phyloP scores from a whole-genome alignment of 2,329 filamentous ascomycete species.

The Aspergillus versicolor region DNA sequence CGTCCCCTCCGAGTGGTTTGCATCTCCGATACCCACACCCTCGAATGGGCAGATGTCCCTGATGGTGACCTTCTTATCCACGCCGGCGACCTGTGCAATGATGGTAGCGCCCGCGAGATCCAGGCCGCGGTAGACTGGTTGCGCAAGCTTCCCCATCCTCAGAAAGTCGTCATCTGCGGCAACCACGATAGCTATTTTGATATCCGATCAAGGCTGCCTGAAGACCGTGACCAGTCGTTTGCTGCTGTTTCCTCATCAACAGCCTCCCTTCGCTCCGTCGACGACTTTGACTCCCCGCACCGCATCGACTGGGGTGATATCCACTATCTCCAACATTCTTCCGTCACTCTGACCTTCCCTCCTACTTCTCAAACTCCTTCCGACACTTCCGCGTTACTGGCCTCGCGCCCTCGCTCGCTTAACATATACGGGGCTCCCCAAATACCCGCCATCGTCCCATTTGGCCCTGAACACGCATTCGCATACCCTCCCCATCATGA shows the following conservation, averaged over 20 bases:
- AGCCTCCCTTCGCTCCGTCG: conserved; percentile 38
- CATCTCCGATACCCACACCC: conserved; percentile 83
- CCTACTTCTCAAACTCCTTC: conserved; percentile 36
- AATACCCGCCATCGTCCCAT: conserved; percentile 66
- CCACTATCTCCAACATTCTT: conserved; percentile 72
- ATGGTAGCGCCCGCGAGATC: conserved; percentile 69
- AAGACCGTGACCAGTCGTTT: conserved; percentile 49
- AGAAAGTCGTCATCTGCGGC: conserved; percentile 81
- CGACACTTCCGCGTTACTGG: conserved; percentile 39
- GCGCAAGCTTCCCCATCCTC: conserved; percentile 65
- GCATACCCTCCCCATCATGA: conserved; percentile 67
- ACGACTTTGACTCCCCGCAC: conserved; percentile 45
- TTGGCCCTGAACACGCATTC: conserved; percentile 71
- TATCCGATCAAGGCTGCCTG: conserved; percentile 56
- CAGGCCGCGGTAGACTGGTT: conserved; percentile 87
- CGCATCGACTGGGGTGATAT: conserved; percentile 65
- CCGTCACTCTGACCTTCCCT: conserved; percentile 47
- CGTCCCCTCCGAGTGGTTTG: conserved; percentile 74
- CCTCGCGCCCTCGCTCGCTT: conserved; percentile 58
- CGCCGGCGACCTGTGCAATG: conserved; percentile 78
- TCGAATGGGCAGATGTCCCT: conserved; percentile 54
- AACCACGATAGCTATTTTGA: conserved; percentile 92
- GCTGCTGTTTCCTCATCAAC: conserved; percentile 34
- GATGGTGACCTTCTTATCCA: conserved; percentile 84
- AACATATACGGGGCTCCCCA: conserved; percentile 79